Percentiles rank a stretch among this genome's conserved stretches.
phyloP scores from a whole-genome alignment of 805 yeast species.

The Vanderwaltozyma verrucispora region DNA sequence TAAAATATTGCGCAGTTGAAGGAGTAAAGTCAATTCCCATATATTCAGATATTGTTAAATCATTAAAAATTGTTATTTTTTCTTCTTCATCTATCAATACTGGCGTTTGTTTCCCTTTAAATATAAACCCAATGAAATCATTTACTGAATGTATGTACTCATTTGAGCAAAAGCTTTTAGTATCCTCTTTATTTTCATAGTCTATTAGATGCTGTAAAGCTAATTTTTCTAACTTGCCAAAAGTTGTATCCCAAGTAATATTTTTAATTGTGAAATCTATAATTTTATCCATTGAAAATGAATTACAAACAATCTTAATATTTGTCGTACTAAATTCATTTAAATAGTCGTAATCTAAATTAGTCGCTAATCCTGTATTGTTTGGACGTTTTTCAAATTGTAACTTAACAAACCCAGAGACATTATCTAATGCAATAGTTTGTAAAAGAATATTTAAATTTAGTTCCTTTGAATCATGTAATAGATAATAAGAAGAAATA shows the following conservation, averaged over 20 bases:
- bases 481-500: constrained; percentile 4
- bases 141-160: constrained; percentile 7
- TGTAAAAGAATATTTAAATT: not conserved
- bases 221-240: constrained; percentile 10
- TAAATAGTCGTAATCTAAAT: constrained; percentile 10
- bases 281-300: constrained; percentile 14
- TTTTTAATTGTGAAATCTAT: not conserved
- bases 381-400: constrained; percentile 7
- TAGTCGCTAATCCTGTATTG: constrained; percentile 1
- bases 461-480: constrained; percentile 6
- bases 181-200: constrained; percentile 8
- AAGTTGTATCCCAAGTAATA: constrained; percentile 7
- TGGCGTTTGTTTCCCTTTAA: constrained; percentile 14
- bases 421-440: not conserved
- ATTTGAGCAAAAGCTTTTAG: constrained; percentile 9
- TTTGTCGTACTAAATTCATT: constrained; percentile 9
- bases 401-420: constrained; percentile 6
- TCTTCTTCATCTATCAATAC: constrained; percentile 8
- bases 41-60: constrained; percentile 18
- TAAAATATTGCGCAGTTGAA: constrained; percentile 18
- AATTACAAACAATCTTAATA: constrained; percentile 15
- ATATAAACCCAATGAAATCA: constrained; percentile 15
- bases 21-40: constrained; percentile 31
- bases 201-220: constrained; percentile 11
- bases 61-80: constrained; percentile 10